Conservation (phyloP, 2,329 filamentous ascomycete species). For the Lojkania enalia region DNA sequence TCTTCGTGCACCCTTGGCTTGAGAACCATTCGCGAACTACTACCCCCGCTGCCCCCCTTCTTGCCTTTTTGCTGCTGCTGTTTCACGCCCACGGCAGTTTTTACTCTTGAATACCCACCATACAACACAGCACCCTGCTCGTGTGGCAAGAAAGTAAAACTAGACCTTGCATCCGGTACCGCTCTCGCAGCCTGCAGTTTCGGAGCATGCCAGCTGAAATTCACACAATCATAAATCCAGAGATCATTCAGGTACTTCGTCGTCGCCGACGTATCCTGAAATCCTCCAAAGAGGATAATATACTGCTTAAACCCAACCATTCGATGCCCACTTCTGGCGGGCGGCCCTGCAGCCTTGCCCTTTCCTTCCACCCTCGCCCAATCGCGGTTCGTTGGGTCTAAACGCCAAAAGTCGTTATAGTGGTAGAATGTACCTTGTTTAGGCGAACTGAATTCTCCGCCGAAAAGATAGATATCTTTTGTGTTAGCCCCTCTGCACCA, state of each 20-base stretch:
- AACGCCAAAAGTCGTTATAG: conserved; percentile 97
- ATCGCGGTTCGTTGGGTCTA: conserved; percentile 82
- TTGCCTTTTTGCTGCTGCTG: conserved; percentile 58
- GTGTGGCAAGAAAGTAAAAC: conserved; percentile 88
- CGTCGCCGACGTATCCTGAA: conserved; percentile 93
- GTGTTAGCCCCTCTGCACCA: conserved; percentile 90
- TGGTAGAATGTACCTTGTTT: conserved; percentile 99
- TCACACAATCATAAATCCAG: conserved; percentile 92
- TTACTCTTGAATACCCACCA: conserved; percentile 91
- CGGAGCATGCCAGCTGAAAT: conserved; percentile 82
- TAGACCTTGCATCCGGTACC: conserved; percentile 88
- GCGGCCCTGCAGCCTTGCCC: conserved; percentile 77
- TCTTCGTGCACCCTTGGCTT: conserved; percentile 93
- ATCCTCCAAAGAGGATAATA: conserved; percentile 92
- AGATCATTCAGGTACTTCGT: conserved; percentile 92
- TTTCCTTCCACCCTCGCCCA: conserved; percentile 87
- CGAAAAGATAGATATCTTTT: conserved; percentile 86
- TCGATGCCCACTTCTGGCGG: conserved; percentile 85
- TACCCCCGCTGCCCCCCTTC: conserved; percentile 56
- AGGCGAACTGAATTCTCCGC: conserved; percentile 93
- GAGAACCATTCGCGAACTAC: conserved; percentile 70
- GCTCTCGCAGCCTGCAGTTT: conserved; percentile 74
- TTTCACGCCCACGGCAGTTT: conserved; percentile 57
- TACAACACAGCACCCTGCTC: conserved; percentile 88
- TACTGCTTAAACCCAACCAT: conserved; percentile 99